Evolutionary conservation across 495 filamentous ascomycete genomes (phyloP), one percentile per base, ranked within the genome.

Genomic region (Neurospora tetraspora): DNA sequence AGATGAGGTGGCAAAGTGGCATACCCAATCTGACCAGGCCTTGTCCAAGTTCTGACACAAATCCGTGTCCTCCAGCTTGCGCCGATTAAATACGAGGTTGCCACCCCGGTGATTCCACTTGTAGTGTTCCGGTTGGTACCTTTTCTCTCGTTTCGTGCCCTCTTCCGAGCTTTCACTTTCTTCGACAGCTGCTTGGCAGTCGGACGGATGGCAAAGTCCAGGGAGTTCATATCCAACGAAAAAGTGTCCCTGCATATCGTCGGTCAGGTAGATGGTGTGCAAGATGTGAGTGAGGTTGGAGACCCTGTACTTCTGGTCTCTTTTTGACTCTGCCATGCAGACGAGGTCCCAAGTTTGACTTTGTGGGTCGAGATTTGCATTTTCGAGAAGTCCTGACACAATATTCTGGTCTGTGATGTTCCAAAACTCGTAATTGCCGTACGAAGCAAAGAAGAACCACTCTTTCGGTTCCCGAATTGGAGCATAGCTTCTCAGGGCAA

Each of bases 1-100:
- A 65, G 3, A 65, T 16, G 14, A 9, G 14, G 20, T 20, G 10
- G n/a, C 0, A 59, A 59, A 20, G 1, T 70, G 2, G 34, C 72
- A 34, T 38, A 73, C 72, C 72, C 72, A 73, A 47, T 73, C 72
- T 2, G 61, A 20, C 72, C 69, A 71, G 14, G 20, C 45, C 8
- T 53, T 38, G 45, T 71, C 45, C 27, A 73, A 34, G 14, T 38
- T 71, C 39, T 71, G 8, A 31, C 14, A 16, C 14, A 73, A 16
- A 9, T 16, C 14, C 18, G 69, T 43, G 45, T 71, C 36, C 9
- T 39, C 45, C 47, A 73, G 45, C 69, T 36, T 73, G 43, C 72
- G 69, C 6, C 72, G 72, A n/a, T 43, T 38, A 14, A 71, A 68
- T 36, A 73, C 72, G n/a, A 73, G 34, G 5, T 71, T 40, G 14